Base-by-base conservation (phyloP, 2,329 filamentous ascomycete genomes). In the Xylaria polymorpha region DNA sequence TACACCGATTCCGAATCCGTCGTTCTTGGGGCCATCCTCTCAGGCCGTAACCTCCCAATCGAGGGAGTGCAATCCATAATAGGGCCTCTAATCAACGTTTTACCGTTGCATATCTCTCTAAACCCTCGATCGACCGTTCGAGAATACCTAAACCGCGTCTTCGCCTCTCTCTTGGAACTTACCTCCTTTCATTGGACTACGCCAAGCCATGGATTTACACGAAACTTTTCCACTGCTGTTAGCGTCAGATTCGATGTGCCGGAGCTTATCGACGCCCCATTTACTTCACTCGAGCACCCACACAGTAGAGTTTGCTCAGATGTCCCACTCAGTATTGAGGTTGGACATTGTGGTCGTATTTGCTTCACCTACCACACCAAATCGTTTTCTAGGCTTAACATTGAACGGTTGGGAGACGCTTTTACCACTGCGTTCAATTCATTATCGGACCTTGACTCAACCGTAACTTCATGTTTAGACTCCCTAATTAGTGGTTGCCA, bases 11-110 rank as follows among this genome's bases (percentile, higher is more conserved):
- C 78, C 0, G 72, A 79, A 39, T 63, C 71, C 18, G 74, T 83
- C 8, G 71, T 73, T 1, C 79, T 82, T 67, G 82, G 81, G 1
- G 67, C 72, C 8, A 77, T 80, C 1, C 59, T 83, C 1, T 78
- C 77, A 0, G 80, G 81, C 9, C 77, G 82, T 7, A 77, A 72
- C 37, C 64, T 81, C 4, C 78, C 79, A 0, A 43, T 83, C 1
- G 15, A 61, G 2, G 77, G 77, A 4, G 71, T 75, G 1, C 66
- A 74, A 6, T 71, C 75, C 9, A 74, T 76, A 1, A 72, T 81
- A 6, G 82, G 81, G 0, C 79, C 81, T 1, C 41, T 80, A 15
- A 74, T 82, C 46, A 80, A 81, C 25, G 72, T 73, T 0, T 60
- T 80, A 8, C 78, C 78, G 2, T 67, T 79, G 8, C 59, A 67